Conservation (phyloP, 176 grass and related monocot species). For the Panicum miliaceum region DNA sequence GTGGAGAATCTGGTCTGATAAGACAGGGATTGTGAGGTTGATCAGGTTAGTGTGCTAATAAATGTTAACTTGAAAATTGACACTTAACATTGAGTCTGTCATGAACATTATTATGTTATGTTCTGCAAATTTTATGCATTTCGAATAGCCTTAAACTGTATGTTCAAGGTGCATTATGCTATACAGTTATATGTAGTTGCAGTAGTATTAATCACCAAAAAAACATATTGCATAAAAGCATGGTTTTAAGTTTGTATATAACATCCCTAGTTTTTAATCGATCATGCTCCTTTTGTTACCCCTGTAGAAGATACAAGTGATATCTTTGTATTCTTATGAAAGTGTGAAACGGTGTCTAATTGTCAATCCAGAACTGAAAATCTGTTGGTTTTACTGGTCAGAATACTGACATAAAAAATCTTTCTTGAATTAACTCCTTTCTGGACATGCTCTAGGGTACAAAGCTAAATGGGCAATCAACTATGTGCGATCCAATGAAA, state of each 20-base stretch:
- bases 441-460: not conserved
- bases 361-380: not conserved
- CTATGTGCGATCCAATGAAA: not conserved
- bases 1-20: not conserved
- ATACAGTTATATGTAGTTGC: not conserved
- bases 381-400: not conserved
- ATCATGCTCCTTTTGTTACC: not conserved
- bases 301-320: not conserved
- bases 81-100: not conserved
- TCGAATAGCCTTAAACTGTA: not conserved
- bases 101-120: not conserved
- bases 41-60: not conserved
- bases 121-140: not conserved
- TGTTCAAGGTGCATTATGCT: not conserved
- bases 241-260: not conserved
- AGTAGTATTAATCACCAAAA: not conserved
- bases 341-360: not conserved
- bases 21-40: not conserved
- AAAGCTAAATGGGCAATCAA: not conserved
- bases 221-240: not conserved
- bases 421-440: not conserved
- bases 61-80: not conserved
- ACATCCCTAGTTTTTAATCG: constrained; percentile 4
- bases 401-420: not conserved
- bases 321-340: not conserved